Base-by-base conservation (phyloP, 495 filamentous ascomycete species). In the Xylaria telfairii region DNA sequence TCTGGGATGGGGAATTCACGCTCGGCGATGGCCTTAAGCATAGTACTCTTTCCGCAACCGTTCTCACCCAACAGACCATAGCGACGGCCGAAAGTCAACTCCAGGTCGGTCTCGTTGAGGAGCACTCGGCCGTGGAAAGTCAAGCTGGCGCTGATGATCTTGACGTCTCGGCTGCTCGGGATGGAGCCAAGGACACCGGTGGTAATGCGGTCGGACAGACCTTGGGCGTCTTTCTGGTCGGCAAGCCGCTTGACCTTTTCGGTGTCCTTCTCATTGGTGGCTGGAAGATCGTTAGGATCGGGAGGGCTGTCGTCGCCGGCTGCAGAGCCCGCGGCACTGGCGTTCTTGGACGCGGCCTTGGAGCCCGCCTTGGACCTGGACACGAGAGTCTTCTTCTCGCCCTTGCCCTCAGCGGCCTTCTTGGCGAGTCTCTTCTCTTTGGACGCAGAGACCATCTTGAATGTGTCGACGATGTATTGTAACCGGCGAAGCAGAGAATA, bases 41-140 rank as follows among this genome's bases (percentile, higher is more conserved):
- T 82, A 13, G 96, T 99, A 72, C 94, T 97, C 85, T 99, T 99
- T 77, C 96, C 96, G 77, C 96, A 99, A 63, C 96, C 96, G 90
- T 99, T 99, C 87, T 99, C 96, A 76, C 96, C 96, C 67, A 99
- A 84, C 64, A 99, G 84, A 79, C 96, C 96, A 80, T 99, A 99
- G 64, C 96, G 90, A 73, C 95, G 92, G 67, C 92, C 92, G 78
- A 94, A 94, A 78, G 93, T 97, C 75, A 99, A 87, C 81, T 99
- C 96, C 76, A 99, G 87, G 32, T 91, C 95, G 65, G 92, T 91
- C 81, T 99, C 96, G 74, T 89, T 93, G 81, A 99, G 91, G 65
- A 99, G 90, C 72, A 99, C 96, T 73, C 91, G 95, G 72, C 96
- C 96, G 85, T 99, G 96, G 89, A 99, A 99, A 69, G 97, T 94